A percentile compares a stretch with the other conserved stretches of the same genome.
Evolutionary conservation across 106 monocot genomes (phyloP).

Genomic region (Alisma plantagoaquatica): DNA sequence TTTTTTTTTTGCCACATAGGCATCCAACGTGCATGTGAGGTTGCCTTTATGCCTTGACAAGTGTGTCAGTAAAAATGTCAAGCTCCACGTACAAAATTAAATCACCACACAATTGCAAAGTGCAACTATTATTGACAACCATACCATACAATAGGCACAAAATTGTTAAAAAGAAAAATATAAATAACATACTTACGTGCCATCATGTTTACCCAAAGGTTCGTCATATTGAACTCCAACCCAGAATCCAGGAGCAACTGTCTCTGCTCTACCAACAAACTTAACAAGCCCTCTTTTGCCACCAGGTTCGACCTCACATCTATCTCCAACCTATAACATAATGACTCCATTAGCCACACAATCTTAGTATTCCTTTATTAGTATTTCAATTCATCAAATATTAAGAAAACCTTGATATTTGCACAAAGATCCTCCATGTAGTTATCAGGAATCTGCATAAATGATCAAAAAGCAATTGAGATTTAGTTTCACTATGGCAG

Average conservation of each 20-base stretch:
- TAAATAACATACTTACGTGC: conserved; percentile 45
- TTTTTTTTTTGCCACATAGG: no score
- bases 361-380: no score
- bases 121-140: no score
- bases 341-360: no score
- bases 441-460: conserved; percentile 49
- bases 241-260: conserved; percentile 75
- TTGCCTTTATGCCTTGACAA: no score
- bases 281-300: conserved; percentile 83
- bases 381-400: no score
- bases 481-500: background rate
- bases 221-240: conserved; percentile 94
- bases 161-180: no score
- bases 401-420: conserved; percentile 55
- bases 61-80: no score
- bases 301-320: conserved; percentile 94
- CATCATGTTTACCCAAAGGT: conserved; percentile 94
- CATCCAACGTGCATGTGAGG: no score
- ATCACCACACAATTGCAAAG: no score
- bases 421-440: conserved; percentile 79
- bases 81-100: no score
- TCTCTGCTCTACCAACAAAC: conserved; percentile 89
- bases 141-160: no score
- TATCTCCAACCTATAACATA: conserved; percentile 64
- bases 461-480: background rate